A percentile compares a stretch with the other conserved stretches of the same genome.
Conservation (phyloP, 2,329 filamentous ascomycete genomes). For the Diplocarpon mali region DNA sequence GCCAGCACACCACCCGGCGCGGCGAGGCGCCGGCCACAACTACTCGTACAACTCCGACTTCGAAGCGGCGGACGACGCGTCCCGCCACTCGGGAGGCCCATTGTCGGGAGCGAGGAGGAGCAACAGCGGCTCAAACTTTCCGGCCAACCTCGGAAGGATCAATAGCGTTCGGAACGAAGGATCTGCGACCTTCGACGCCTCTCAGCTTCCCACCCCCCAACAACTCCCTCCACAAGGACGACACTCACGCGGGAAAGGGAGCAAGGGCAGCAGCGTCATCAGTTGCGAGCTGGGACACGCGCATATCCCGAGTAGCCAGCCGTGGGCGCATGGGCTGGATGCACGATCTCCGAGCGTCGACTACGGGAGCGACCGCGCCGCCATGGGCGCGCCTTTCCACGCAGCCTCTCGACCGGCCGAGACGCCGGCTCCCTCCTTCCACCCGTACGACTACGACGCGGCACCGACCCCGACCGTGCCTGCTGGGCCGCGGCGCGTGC, state of each 20-base stretch:
- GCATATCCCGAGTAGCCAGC: constrained; percentile 46
- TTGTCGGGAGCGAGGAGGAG: constrained; percentile 54
- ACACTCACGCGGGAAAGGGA: constrained; percentile 51
- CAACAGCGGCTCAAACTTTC: constrained; percentile 69
- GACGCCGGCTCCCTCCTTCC: constrained; percentile 10
- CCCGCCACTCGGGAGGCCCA: constrained; percentile 38
- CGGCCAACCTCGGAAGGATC: constrained; percentile 46
- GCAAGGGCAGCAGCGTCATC: constrained; percentile 59
- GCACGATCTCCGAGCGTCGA: constrained; percentile 66
- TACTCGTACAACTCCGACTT: constrained; percentile 53
- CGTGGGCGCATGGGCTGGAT: constrained; percentile 38
- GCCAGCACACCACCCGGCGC: constrained; percentile 19
- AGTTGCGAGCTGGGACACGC: constrained; percentile 55
- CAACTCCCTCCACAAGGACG: constrained; percentile 34
- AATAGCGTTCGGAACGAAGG: constrained; percentile 42
- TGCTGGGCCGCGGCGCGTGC: constrained; percentile 56
- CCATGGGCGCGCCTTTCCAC: constrained; percentile 25
- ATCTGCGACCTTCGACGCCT: constrained; percentile 27
- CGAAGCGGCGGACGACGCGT: constrained; percentile 43
- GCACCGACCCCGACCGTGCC: constrained; percentile 80
- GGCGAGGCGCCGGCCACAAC: constrained; percentile 27
- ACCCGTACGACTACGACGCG: constrained; percentile 54
- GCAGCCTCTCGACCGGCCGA: constrained; percentile 22
- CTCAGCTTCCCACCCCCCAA: constrained; percentile 25
- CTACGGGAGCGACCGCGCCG: constrained; percentile 37